These are phyloP conservation scores for Fraxinus xanthoxyloides DNA, from an alignment of 305 asterid species.

Conservation along the genomic window DNA sequence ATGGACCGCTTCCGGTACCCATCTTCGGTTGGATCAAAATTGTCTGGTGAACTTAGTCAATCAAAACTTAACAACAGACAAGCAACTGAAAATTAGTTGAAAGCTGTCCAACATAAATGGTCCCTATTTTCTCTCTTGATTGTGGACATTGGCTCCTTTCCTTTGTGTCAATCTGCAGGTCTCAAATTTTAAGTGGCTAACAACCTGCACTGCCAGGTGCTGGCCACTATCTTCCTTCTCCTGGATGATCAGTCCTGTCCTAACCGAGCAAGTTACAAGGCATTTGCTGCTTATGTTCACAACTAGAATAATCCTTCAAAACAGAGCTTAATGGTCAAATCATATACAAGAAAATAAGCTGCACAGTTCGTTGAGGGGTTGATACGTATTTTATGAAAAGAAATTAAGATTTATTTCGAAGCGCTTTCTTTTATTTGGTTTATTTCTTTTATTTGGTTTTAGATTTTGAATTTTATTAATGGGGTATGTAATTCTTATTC, in stretches of 20 bases:
- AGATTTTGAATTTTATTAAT: background rate
- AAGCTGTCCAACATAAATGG: constrained; percentile 22
- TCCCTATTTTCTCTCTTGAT: constrained; percentile 10
- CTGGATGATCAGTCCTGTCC: background rate
- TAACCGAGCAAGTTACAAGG: background rate
- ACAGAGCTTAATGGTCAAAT: background rate
- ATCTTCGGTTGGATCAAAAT: background rate
- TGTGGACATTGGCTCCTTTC: background rate
- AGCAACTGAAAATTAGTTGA: constrained; percentile 12
- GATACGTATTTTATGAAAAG: background rate
- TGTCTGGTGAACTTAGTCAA: background rate
- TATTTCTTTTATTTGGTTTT: background rate
- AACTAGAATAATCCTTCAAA: background rate
- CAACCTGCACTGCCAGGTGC: background rate
- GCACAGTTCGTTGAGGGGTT: background rate
- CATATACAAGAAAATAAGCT: background rate
- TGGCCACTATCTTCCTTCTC: background rate
- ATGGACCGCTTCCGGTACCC: background rate
- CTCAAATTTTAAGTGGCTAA: constrained; percentile 13
- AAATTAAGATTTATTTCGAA: background rate
- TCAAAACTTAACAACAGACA: constrained; percentile 27
- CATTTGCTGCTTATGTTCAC: background rate
- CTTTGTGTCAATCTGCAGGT: background rate
- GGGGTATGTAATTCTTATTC: background rate
- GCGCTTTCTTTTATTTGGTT: background rate